These are phyloP conservation scores for Sclerotiophoma versabilis DNA, from an alignment of 2,329 filamentous ascomycete genomes.

Conservation along the genomic window DNA sequence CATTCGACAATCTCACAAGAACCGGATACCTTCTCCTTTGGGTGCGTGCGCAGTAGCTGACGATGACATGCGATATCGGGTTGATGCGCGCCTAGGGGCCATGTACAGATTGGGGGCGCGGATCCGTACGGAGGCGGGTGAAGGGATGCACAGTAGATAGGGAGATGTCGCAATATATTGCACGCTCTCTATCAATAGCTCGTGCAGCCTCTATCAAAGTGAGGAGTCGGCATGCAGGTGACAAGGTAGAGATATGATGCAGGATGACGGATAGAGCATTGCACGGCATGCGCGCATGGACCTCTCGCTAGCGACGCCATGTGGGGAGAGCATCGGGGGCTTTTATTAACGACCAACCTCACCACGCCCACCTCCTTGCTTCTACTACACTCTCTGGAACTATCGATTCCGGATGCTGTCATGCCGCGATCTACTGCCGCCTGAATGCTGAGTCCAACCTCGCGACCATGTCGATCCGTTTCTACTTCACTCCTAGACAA, in stretches of 20 bases:
- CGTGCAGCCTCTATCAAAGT: background rate
- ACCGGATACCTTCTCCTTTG: slow-evolving; percentile 17
- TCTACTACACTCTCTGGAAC: background rate
- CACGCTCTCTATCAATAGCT: slow-evolving; percentile 6
- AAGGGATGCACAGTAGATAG: slow-evolving; percentile 15
- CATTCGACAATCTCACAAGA: slow-evolving; percentile 24
- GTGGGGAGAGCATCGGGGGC: slow-evolving; percentile 13
- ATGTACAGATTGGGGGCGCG: background rate
- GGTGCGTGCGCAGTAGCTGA: slow-evolving; percentile 3
- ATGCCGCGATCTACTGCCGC: background rate
- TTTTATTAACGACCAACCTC: slow-evolving; percentile 21
- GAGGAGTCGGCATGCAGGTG: slow-evolving; percentile 8
- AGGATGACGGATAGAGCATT: slow-evolving; percentile 17
- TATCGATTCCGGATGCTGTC: slow-evolving; percentile 1
- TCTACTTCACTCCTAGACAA: background rate
- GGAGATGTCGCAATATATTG: slow-evolving; percentile 9
- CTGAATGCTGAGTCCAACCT: slow-evolving; percentile 3
- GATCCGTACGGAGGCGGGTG: slow-evolving; percentile 1
- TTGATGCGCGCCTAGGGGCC: slow-evolving; percentile 2
- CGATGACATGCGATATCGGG: slow-evolving; percentile 28
- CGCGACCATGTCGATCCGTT: slow-evolving; percentile 4
- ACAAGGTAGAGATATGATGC: slow-evolving; percentile 6
- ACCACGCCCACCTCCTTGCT: slow-evolving; percentile 4
- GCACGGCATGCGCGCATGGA: slow-evolving; percentile 13
- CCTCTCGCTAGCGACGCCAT: slow-evolving; percentile 16